Evolutionary conservation across 192 early-diverging fungal genomes (phyloP).

Genomic region (Backusella parvicylindrica): DNA sequence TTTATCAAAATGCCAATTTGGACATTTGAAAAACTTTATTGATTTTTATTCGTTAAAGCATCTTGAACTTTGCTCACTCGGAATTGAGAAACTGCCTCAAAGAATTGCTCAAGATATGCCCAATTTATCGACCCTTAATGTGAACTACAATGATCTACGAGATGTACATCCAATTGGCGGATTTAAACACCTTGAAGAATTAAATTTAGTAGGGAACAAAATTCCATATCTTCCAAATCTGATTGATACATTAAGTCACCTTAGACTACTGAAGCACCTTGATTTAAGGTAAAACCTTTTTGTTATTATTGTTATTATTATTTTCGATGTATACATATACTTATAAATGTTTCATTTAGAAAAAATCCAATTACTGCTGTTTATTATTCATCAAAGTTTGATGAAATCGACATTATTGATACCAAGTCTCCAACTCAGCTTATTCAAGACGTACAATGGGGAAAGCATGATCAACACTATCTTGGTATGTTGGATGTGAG

Average conservation of each 20-base stretch:
- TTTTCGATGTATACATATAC: too few species aligned
- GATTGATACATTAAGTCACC: background rate
- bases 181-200: background rate
- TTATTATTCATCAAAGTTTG: background rate
- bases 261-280: background rate
- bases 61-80: background rate
- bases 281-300: background rate
- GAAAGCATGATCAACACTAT: background rate
- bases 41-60: background rate
- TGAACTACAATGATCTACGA: background rate
- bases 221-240: background rate
- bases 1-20: background rate
- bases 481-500: background rate
- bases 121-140: background rate
- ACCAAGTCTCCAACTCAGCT: background rate
- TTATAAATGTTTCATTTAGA: too few species aligned
- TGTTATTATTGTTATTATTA: too few species aligned
- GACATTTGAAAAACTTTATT: background rate
- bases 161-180: background rate
- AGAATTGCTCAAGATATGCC: background rate
- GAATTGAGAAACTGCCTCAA: background rate
- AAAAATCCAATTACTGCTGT: background rate
- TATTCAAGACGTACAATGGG: constrained; percentile 7
- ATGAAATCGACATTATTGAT: background rate
- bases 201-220: background rate